Percentiles rank a stretch among this genome's conserved stretches.
Conservation (phyloP, 2,329 filamentous ascomycete species). For the Pezicula rhizophila region DNA sequence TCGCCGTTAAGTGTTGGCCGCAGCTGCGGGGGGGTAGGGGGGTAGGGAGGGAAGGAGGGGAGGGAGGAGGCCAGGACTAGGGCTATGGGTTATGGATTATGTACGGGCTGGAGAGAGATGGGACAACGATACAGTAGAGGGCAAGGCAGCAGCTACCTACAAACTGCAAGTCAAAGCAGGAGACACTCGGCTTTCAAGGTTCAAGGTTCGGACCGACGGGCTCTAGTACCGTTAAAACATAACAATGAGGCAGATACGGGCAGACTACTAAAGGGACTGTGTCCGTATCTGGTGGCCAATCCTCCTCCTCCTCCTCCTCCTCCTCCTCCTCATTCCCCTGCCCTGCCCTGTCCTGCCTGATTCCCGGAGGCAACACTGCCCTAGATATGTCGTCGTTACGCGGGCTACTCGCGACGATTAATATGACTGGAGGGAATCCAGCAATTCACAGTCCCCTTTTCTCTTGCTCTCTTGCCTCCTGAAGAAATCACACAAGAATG, state of each 20-base stretch:
- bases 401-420: background rate
- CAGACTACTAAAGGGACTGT: background rate
- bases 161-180: background rate
- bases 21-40: slow-evolving; percentile 4
- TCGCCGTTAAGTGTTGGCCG: background rate
- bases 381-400: background rate
- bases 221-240: background rate
- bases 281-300: background rate
- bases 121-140: background rate
- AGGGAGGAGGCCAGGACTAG: slow-evolving; percentile 6
- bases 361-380: background rate
- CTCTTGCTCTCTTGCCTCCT: background rate
- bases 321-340: no score
- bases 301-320: no score
- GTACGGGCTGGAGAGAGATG: background rate
- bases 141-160: background rate
- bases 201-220: slow-evolving; percentile 7
- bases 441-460: background rate
- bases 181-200: background rate
- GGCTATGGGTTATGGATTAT: slow-evolving; percentile 9
- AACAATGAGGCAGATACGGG: background rate
- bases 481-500: background rate
- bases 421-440: background rate
- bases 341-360: background rate
- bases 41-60: no score